A percentile compares a stretch with the other conserved stretches of the same genome.
Evolutionary conservation across 2,329 filamentous ascomycete species (phyloP).

Genomic region (Pyricularia sp.): DNA sequence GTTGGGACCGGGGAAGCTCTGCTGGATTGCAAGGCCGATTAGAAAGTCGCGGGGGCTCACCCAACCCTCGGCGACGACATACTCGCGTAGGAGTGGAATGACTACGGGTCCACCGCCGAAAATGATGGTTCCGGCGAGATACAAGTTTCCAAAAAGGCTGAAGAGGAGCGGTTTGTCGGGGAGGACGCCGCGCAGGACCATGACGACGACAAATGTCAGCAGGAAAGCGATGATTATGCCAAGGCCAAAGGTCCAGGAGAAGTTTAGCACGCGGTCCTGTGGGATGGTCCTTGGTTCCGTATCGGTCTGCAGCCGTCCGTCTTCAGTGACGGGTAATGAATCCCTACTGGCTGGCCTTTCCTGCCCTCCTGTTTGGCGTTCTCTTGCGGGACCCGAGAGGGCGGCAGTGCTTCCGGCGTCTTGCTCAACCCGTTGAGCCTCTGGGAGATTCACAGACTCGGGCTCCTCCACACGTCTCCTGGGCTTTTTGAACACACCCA

Average conservation of each 20-base stretch:
- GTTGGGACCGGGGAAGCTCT: constrained; percentile 47
- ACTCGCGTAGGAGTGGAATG: constrained; percentile 52
- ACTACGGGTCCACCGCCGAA: constrained; percentile 58
- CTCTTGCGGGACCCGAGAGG: not conserved
- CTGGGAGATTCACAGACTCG: not conserved
- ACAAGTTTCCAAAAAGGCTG: constrained; percentile 62
- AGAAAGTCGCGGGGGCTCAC: constrained; percentile 62
- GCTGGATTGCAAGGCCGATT: constrained; percentile 61
- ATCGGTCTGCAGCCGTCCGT: not conserved
- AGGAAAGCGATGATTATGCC: constrained; percentile 39
- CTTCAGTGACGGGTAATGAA: not conserved
- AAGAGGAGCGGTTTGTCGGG: constrained; percentile 35
- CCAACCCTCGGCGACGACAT: constrained; percentile 60
- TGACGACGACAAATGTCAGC: constrained; percentile 43
- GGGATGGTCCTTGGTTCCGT: constrained; percentile 23
- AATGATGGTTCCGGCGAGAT: constrained; percentile 62
- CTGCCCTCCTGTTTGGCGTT: not conserved
- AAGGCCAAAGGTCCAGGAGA: constrained; percentile 35
- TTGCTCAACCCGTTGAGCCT: not conserved
- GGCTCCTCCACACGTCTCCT: not conserved
- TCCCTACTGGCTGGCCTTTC: not conserved
- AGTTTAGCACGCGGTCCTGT: constrained; percentile 21
- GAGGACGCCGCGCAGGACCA: constrained; percentile 38
- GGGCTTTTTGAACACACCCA: not conserved
- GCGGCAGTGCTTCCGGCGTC: too few species aligned